phyloP scores from a whole-genome alignment of 2,329 filamentous ascomycete species.

The Cladophialophora immunda region DNA sequence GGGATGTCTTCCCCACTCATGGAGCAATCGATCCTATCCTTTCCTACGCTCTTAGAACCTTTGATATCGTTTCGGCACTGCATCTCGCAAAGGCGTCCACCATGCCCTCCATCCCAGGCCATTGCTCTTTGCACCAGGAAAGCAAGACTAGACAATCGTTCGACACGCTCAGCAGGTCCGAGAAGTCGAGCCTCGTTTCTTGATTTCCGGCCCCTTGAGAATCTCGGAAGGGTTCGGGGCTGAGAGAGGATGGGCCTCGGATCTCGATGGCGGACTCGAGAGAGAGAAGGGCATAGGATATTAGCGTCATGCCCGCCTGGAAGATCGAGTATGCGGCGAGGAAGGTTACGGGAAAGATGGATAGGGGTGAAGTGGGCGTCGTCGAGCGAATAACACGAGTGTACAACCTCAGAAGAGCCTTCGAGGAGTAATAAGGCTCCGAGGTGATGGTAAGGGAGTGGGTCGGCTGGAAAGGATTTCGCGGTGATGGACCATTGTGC shows the following conservation, averaged over 20 bases:
- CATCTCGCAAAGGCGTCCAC: constrained; percentile 13
- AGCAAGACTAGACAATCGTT: constrained; percentile 10
- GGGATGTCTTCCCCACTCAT: background rate
- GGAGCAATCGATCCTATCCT: background rate
- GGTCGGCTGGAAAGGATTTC: background rate
- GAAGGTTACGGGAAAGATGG: constrained; percentile 15
- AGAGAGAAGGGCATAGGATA: constrained; percentile 15
- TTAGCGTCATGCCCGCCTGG: constrained; percentile 15
- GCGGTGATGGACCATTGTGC: background rate
- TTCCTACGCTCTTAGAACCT: background rate
- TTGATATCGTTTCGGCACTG: constrained; percentile 4
- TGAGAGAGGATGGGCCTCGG: constrained; percentile 1
- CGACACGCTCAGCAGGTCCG: constrained; percentile 4
- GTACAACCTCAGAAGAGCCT: constrained; percentile 11
- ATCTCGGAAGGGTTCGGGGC: background rate
- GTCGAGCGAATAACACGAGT: constrained; percentile 13
- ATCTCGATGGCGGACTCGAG: constrained; percentile 13
- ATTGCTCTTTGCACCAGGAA: constrained; percentile 13
- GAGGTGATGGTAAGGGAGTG: background rate
- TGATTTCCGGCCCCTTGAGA: background rate
- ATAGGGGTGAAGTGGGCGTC: constrained; percentile 1
- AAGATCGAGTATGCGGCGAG: constrained; percentile 19
- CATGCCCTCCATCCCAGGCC: constrained; percentile 17
- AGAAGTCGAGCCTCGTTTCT: constrained; percentile 7
- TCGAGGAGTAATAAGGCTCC: constrained; percentile 16